These are phyloP conservation scores for Neurospora sp. DNA, from an alignment of 495 filamentous ascomycete genomes.

Conservation along the genomic window DNA sequence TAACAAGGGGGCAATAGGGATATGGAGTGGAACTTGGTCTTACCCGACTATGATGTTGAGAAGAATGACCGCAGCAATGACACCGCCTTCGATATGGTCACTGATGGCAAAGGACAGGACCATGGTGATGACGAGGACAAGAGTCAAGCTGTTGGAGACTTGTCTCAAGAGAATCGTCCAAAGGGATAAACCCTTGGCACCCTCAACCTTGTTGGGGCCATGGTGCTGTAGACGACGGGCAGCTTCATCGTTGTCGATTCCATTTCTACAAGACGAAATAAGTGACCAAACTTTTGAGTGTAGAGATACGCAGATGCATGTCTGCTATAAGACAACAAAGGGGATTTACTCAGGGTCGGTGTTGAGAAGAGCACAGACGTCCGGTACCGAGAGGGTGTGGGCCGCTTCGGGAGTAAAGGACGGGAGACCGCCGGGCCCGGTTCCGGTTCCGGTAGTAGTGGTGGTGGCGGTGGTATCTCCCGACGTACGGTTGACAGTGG, in stretches of 20 bases:
- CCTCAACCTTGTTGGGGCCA: conserved; percentile 44
- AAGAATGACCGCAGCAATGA: conserved; percentile 72
- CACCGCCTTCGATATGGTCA: conserved; percentile 78
- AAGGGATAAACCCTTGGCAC: conserved; percentile 39
- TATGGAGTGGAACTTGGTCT: background rate
- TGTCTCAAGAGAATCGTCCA: conserved; percentile 48
- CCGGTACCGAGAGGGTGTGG: conserved; percentile 19
- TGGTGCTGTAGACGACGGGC: conserved; percentile 33
- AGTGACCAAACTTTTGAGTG: conserved; percentile 2
- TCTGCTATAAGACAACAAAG: background rate
- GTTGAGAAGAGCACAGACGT: conserved; percentile 15
- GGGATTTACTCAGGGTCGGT: conserved; percentile 14
- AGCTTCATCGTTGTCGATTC: conserved; percentile 31
- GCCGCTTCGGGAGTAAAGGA: conserved; percentile 14
- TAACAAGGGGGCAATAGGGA: too few relatives aligned
- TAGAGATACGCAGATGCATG: background rate
- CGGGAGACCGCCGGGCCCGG: background rate
- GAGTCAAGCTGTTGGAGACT: conserved; percentile 42
- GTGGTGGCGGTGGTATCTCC: conserved; percentile 4
- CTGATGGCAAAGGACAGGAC: conserved; percentile 67
- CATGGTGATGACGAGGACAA: conserved; percentile 72
- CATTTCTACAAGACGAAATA: conserved; percentile 23
- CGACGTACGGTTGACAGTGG: conserved; percentile 6
- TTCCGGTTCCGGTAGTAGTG: conserved; percentile 2
- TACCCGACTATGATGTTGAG: conserved; percentile 62